phyloP scores from a whole-genome alignment of 768 basidiomycete species.

The Boletus sp. region DNA sequence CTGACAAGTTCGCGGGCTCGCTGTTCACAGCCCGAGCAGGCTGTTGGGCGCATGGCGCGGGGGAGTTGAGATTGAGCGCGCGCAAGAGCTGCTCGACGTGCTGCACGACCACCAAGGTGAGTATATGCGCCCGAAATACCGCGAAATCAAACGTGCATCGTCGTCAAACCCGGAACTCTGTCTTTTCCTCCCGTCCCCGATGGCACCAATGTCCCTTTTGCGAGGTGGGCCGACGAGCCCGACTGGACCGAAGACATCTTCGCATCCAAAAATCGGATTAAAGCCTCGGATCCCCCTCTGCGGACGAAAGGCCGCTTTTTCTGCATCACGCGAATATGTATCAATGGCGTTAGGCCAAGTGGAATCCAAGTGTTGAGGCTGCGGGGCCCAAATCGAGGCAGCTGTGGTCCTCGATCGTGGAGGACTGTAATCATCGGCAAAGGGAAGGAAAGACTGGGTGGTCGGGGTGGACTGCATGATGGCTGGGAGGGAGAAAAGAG shows the following conservation, averaged over 20 bases:
- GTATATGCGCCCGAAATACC: constrained; percentile 28
- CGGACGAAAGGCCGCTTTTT: constrained; percentile 34
- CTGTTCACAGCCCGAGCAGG: constrained; percentile 42
- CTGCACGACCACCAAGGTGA: constrained; percentile 37
- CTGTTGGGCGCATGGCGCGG: constrained; percentile 48
- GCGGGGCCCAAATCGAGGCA: constrained; percentile 81
- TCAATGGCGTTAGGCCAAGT: constrained; percentile 70
- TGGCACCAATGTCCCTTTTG: constrained; percentile 60
- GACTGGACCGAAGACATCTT: constrained; percentile 66
- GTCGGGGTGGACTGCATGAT: constrained; percentile 28
- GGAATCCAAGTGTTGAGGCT: constrained; percentile 62
- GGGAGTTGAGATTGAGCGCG: constrained; percentile 76
- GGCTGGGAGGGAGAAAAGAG: constrained; percentile 4
- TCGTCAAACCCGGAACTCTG: constrained; percentile 54
- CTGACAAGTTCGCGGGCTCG: constrained; percentile 39
- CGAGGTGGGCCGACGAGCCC: constrained; percentile 35
- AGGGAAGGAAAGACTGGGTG: constrained; percentile 30
- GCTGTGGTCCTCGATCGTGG: constrained; percentile 39
- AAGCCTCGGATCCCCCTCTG: constrained; percentile 26
- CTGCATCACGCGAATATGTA: constrained; percentile 52
- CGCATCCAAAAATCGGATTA: constrained; percentile 33
- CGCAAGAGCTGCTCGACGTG: constrained; percentile 80
- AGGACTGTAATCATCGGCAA: constrained; percentile 39
- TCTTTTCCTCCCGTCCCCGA: constrained; percentile 77
- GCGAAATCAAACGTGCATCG: constrained; percentile 29